Evolutionary conservation across 495 filamentous ascomycete species (phyloP), one percentile per base, ranked within the genome.

Genomic region (Aspergillus sclerotioniger): DNA sequence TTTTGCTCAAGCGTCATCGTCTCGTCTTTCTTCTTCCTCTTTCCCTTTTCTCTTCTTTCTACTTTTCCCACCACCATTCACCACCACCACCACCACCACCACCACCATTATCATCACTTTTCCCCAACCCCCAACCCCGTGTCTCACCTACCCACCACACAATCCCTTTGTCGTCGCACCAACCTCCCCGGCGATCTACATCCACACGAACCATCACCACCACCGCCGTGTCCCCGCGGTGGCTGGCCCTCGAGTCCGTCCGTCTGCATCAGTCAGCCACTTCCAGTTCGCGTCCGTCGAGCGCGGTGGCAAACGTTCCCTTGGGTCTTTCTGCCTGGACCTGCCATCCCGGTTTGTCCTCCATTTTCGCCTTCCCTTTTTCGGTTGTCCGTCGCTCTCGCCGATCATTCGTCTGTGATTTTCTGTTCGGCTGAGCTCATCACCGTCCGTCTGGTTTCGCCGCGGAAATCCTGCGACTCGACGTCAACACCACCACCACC

Each of bases 291-390:
- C 58, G 60, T 63, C 63, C 44, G 47, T 33, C 29, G 31, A 50
- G 62, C 57, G 60, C 66, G 70, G 73, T 76, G 73, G 73, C 73
- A 68, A 76, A 62, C 51, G 58, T 69, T 61, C 67, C 65, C 72
- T 59, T 76, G 71, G 73, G 73, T 76, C 69, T 67, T 53, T 65
- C 64, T 51, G 51, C 53, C 56, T 39, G 56, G 46, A 50, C 47
- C 28, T 31, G 25, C 47, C 47, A 50, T 62, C 47, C 21, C 51
- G 52, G 55, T 67, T 68, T 67, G 25, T 64, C 66, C 52, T 64
- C 68, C 59, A 57, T 53, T 58, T 56, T 67, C 51, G 17, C 25
- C 10, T 25, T 49, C 46, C 31, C 28, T 3, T 29, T 62, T 71
- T 68, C 51, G 57, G 64, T 65, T 65, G 60, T 61, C 39, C 56